phyloP scores from a whole-genome alignment of 371 early-diverging fungal genomes.

The Mucor piriformis region DNA sequence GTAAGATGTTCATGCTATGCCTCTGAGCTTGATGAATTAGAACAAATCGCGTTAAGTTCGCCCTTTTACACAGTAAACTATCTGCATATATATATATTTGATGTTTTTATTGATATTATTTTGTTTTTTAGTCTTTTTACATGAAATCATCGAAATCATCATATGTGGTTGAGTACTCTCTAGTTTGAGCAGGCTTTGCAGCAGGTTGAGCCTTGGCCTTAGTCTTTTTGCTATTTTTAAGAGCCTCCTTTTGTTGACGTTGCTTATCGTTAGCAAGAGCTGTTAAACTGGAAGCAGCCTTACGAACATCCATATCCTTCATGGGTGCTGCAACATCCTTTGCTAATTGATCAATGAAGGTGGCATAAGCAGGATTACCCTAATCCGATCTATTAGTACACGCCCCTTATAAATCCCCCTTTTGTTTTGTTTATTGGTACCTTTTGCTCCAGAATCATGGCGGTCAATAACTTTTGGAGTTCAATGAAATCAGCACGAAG shows the following conservation, averaged over 20 bases:
- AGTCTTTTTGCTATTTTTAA: constrained; percentile 72
- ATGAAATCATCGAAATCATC: constrained; percentile 85
- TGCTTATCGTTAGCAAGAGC: constrained; percentile 93
- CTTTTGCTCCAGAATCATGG: constrained; percentile 71
- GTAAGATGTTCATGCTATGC: too few relatives aligned
- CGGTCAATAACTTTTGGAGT: constrained; percentile 68
- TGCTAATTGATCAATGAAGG: constrained; percentile 79
- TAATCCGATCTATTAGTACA: constrained; percentile 4
- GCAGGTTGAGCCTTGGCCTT: constrained; percentile 57
- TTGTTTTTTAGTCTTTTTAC: constrained; percentile 40
- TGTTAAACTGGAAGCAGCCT: constrained; percentile 77
- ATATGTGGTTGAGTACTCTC: constrained; percentile 53
- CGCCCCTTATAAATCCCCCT: neutral
- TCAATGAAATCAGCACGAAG: constrained; percentile 86
- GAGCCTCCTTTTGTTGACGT: constrained; percentile 72
- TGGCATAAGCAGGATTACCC: constrained; percentile 49
- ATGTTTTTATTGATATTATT: constrained; percentile 1
- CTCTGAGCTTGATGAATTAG: too few relatives aligned
- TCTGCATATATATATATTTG: neutral
- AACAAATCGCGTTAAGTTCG: too few relatives aligned
- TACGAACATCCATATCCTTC: constrained; percentile 85
- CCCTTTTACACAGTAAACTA: too few relatives aligned
- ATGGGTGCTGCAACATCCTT: constrained; percentile 77
- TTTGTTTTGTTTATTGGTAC: constrained; percentile 38
- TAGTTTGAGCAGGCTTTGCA: constrained; percentile 40